Evolutionary conservation across 495 filamentous ascomycete species (phyloP).

Genomic region (Aspergillus cavernicola): DNA sequence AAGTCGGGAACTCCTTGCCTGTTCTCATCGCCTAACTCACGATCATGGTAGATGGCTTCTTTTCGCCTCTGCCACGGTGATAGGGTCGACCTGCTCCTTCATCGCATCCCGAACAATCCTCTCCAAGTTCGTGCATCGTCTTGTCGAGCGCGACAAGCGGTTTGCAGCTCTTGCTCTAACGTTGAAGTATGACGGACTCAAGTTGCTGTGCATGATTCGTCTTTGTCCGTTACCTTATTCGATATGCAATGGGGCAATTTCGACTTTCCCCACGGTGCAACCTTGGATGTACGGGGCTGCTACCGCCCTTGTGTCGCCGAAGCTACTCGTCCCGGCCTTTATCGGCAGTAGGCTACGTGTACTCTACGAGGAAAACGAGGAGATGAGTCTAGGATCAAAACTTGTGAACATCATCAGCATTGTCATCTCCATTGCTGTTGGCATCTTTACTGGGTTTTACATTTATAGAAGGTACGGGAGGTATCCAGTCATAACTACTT

Average conservation of each 20-base stretch:
- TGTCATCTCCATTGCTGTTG: constrained; percentile 62
- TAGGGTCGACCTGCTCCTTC: constrained; percentile 75
- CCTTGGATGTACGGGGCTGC: constrained; percentile 73
- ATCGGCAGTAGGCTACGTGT: constrained; percentile 69
- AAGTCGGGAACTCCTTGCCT: constrained; percentile 20
- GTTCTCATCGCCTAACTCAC: constrained; percentile 6
- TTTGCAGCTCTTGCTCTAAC: constrained; percentile 68
- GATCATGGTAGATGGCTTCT: constrained; percentile 64
- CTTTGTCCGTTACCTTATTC: constrained; percentile 94
- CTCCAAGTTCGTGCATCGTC: constrained; percentile 67
- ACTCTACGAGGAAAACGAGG: constrained; percentile 64
- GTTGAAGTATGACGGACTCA: constrained; percentile 76
- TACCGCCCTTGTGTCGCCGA: constrained; percentile 73
- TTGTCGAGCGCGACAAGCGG: constrained; percentile 78
- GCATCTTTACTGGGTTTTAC: constrained; percentile 71
- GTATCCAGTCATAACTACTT: neutral
- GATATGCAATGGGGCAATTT: constrained; percentile 88
- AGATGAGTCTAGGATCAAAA: constrained; percentile 51
- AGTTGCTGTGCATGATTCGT: constrained; percentile 87
- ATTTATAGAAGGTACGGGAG: constrained; percentile 67
- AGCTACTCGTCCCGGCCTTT: constrained; percentile 88
- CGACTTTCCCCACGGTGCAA: constrained; percentile 84
- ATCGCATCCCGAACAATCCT: constrained; percentile 74
- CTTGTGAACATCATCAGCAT: constrained; percentile 81
- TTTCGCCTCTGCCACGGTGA: constrained; percentile 70